Evolutionary conservation across 495 filamentous ascomycete genomes (phyloP).

Genomic region (Jackrogersella multiformis): DNA sequence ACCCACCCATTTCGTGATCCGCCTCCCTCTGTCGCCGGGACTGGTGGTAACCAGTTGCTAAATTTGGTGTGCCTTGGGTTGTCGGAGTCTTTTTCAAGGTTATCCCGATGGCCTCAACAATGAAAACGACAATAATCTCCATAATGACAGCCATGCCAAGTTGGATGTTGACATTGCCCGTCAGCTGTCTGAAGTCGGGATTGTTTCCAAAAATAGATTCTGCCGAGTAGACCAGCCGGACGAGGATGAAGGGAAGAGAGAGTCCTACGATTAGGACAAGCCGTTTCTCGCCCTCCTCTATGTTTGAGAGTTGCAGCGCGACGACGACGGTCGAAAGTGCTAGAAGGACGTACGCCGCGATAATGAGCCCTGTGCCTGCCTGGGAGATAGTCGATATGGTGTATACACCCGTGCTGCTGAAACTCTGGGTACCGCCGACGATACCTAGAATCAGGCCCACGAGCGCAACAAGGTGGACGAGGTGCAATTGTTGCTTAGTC

Average conservation of each 20-base stretch:
- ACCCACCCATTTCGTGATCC: conserved; percentile 20
- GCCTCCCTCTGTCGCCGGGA: not conserved
- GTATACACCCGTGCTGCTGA: conserved; percentile 29
- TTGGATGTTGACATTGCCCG: conserved; percentile 40
- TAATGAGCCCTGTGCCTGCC: conserved; percentile 42
- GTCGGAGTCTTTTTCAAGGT: conserved; percentile 37
- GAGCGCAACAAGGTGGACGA: conserved; percentile 42
- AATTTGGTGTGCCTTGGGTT: not conserved
- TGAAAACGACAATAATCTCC: conserved; percentile 49
- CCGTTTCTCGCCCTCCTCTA: conserved; percentile 48
- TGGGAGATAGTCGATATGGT: conserved; percentile 39
- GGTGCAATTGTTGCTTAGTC: conserved; percentile 32
- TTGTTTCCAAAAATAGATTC: conserved; percentile 40
- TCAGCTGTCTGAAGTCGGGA: conserved; percentile 41
- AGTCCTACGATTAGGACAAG: conserved; percentile 44
- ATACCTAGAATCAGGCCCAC: conserved; percentile 46
- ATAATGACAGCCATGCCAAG: conserved; percentile 51
- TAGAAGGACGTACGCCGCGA: conserved; percentile 44
- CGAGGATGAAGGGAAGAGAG: conserved; percentile 51
- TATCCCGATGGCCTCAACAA: conserved; percentile 48
- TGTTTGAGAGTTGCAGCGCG: conserved; percentile 33
- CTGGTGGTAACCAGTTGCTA: not conserved
- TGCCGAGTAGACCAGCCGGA: conserved; percentile 48
- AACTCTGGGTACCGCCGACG: conserved; percentile 41
- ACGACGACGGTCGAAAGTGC: conserved; percentile 35